Conservation (phyloP, 352 stramenopile genomes). For the Thalassiosira exigua region DNA sequence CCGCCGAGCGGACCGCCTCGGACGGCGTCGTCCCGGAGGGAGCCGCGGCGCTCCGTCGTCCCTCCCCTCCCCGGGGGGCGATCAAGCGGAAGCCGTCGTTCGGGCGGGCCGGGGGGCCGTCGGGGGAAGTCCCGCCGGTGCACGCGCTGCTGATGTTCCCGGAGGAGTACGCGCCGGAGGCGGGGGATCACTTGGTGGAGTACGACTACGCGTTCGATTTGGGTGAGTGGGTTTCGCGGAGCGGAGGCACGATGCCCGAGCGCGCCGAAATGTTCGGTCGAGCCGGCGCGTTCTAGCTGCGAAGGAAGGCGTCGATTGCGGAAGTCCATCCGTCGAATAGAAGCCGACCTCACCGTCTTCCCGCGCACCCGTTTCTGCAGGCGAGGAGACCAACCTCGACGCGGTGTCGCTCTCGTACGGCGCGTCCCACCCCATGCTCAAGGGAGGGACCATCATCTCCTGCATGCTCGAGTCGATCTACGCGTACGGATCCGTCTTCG, state of each 20-base stretch:
- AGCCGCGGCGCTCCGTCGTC: neutral
- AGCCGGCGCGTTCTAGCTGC: too few relatives aligned
- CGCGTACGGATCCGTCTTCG: slow-evolving; percentile 75
- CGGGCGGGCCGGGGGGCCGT: slow-evolving; percentile 1
- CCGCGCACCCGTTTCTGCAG: too few relatives aligned
- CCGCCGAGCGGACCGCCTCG: too few relatives aligned
- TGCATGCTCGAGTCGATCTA: slow-evolving; percentile 84
- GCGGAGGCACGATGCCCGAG: too few relatives aligned
- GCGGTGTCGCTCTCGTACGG: slow-evolving; percentile 80
- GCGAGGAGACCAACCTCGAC: slow-evolving; percentile 77
- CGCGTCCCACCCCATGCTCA: slow-evolving; percentile 82
- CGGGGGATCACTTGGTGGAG: slow-evolving; percentile 67
- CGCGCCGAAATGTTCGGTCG: too few relatives aligned
- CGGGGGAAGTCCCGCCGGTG: slow-evolving; percentile 56
- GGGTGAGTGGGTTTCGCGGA: too few relatives aligned
- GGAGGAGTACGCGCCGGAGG: slow-evolving; percentile 56
- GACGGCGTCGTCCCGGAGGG: slow-evolving; percentile 19
- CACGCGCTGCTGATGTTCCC: slow-evolving; percentile 77
- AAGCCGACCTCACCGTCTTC: too few relatives aligned
- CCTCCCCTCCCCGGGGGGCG: neutral
- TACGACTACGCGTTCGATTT: slow-evolving; percentile 85
- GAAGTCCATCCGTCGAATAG: too few relatives aligned
- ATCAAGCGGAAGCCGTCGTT: slow-evolving; percentile 43
- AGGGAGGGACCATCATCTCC: slow-evolving; percentile 80
- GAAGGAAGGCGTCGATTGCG: too few relatives aligned